phyloP scores from a whole-genome alignment of 2,329 filamentous ascomycete genomes.

The Alternaria longipes region DNA sequence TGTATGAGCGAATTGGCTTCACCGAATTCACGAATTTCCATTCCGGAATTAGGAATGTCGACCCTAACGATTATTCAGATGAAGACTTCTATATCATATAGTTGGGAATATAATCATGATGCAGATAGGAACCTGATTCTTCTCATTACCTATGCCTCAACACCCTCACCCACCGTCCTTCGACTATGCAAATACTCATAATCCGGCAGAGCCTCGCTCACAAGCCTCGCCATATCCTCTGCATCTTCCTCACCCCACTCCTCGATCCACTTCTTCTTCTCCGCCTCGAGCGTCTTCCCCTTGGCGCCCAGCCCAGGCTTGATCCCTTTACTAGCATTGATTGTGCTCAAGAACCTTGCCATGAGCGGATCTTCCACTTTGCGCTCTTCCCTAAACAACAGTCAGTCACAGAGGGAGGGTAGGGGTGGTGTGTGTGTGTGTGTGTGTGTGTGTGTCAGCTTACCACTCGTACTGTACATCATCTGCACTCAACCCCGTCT shows the following conservation, averaged over 20 bases:
- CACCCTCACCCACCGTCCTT: not conserved
- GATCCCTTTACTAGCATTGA: constrained; percentile 18
- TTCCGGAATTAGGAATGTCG: too few species aligned
- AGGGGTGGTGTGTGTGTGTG: too few species aligned
- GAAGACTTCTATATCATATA: too few species aligned
- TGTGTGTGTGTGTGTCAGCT: too few species aligned
- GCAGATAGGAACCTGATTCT: too few species aligned
- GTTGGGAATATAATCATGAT: too few species aligned
- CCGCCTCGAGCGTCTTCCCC: constrained; percentile 11
- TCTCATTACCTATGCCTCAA: not conserved
- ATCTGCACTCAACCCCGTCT: constrained; percentile 21
- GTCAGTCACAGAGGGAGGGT: too few species aligned
- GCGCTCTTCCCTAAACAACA: constrained; percentile 6
- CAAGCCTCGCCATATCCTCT: constrained; percentile 11
- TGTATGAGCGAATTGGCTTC: too few species aligned
- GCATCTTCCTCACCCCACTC: constrained; percentile 22
- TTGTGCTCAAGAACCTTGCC: constrained; percentile 17
- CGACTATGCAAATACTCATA: constrained; percentile 21
- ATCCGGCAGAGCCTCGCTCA: constrained; percentile 20
- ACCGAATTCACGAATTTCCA: too few species aligned
- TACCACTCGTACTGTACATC: constrained; percentile 23
- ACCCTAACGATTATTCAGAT: too few species aligned
- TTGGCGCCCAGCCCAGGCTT: constrained; percentile 15
- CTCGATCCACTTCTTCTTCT: constrained; percentile 23
- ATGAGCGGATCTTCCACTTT: constrained; percentile 7